These are phyloP conservation scores for Wickerhamomyces hampshirensis DNA, from an alignment of 805 yeast genomes.

Conservation along the genomic window DNA sequence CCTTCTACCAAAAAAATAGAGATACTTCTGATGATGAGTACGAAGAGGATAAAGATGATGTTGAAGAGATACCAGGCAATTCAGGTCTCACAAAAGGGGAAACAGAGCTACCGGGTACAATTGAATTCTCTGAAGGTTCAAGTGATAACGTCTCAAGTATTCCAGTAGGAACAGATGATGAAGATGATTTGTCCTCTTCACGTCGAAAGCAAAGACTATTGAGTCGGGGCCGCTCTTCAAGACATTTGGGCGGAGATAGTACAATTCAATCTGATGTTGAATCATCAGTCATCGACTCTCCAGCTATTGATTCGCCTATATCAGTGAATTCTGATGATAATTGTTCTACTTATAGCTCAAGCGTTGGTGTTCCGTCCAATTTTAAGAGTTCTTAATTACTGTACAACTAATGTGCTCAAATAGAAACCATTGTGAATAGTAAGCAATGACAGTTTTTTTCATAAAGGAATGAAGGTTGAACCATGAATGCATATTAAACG, in stretches of 20 bases:
- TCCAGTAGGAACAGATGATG: constrained; percentile 23
- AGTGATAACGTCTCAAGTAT: constrained; percentile 20
- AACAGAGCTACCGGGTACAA: too few species aligned
- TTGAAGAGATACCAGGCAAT: constrained; percentile 9
- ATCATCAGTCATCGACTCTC: constrained; percentile 24
- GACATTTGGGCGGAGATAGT: constrained; percentile 2
- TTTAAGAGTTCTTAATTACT: not conserved
- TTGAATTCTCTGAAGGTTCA: constrained; percentile 13
- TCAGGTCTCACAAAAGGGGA: too few species aligned
- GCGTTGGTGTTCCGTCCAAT: constrained; percentile 23
- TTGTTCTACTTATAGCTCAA: constrained; percentile 26
- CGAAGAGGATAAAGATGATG: constrained; percentile 7
- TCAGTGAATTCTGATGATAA: constrained; percentile 28
- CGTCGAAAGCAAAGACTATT: constrained; percentile 22
- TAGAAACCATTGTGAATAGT: too few species aligned
- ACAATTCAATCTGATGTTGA: constrained; percentile 13
- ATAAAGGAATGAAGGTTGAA: too few species aligned
- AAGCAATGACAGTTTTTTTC: too few species aligned
- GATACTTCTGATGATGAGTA: constrained; percentile 20
- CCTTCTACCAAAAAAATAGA: constrained; percentile 25
- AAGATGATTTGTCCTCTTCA: constrained; percentile 13
- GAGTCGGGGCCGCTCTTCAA: constrained; percentile 14
- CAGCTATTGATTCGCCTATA: constrained; percentile 26
- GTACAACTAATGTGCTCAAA: too few species aligned
- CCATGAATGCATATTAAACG: too few species aligned